Conservation (phyloP, 805 yeast genomes). For the Suhomyces sp. region DNA sequence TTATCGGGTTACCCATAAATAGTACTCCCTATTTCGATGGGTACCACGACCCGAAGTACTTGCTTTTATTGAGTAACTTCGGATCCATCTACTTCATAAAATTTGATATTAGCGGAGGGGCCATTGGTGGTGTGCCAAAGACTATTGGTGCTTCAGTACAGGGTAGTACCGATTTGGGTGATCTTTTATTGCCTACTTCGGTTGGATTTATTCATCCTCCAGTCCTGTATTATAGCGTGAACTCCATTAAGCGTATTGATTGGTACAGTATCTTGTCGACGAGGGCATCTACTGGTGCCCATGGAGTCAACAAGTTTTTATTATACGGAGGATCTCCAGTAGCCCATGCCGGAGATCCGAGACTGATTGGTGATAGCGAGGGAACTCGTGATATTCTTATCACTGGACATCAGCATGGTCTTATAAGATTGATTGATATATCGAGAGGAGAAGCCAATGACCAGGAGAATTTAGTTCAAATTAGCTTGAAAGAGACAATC, state of each 20-base stretch:
- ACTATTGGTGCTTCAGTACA: constrained; percentile 5
- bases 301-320: constrained; percentile 45
- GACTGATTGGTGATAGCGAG: constrained; percentile 35
- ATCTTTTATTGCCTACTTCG: constrained; percentile 71
- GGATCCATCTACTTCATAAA: constrained; percentile 66
- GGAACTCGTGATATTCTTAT: constrained; percentile 53
- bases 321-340: constrained; percentile 83
- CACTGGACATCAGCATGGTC: constrained; percentile 86
- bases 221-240: constrained; percentile 53
- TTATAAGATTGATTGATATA: constrained; percentile 80
- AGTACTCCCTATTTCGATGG: constrained; percentile 77
- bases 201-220: constrained; percentile 77
- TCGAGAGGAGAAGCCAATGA: constrained; percentile 62
- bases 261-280: constrained; percentile 75
- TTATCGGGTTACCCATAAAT: constrained; percentile 34
- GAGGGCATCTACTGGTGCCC: constrained; percentile 33
- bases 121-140: background rate
- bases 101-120: constrained; percentile 22
- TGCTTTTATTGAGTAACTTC: constrained; percentile 57
- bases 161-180: constrained; percentile 22
- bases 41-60: constrained; percentile 68
- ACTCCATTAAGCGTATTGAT: constrained; percentile 54
- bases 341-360: constrained; percentile 20
- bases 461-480: constrained; percentile 30
- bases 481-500: constrained; percentile 35